These are phyloP conservation scores for Boletellus ananas DNA, from an alignment of 768 basidiomycete species.

Conservation along the genomic window DNA sequence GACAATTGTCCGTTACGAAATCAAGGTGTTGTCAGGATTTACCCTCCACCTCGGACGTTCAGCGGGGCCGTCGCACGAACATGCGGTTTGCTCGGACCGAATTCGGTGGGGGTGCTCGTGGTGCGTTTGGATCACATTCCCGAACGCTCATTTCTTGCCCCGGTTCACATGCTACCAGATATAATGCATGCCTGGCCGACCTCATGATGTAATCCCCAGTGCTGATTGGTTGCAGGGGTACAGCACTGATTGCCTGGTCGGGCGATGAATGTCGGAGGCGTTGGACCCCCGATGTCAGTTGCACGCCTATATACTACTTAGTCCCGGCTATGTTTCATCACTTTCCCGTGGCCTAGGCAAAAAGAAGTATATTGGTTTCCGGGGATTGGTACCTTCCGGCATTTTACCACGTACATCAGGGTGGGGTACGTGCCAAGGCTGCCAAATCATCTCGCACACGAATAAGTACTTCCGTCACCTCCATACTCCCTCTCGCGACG, in stretches of 20 bases:
- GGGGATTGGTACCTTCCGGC: conserved; percentile 20
- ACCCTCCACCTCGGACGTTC: background rate
- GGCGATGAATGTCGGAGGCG: conserved; percentile 23
- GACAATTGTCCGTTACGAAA: background rate
- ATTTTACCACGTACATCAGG: conserved; percentile 9
- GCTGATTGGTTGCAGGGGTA: conserved; percentile 1
- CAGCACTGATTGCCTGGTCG: conserved; percentile 6
- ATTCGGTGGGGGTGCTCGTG: background rate
- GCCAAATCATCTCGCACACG: background rate
- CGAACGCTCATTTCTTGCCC: background rate
- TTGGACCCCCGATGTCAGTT: conserved; percentile 19
- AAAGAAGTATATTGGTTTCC: conserved; percentile 4
- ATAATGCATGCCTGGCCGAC: background rate
- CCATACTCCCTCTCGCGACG: background rate
- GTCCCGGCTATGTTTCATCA: background rate
- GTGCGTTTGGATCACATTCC: background rate
- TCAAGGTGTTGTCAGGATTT: background rate
- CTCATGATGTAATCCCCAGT: background rate
- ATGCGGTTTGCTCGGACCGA: background rate
- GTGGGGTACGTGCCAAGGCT: background rate
- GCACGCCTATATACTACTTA: background rate
- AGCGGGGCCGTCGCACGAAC: background rate
- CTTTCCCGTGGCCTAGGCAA: conserved; percentile 8
- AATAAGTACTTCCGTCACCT: background rate
- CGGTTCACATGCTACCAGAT: background rate